These are phyloP conservation scores for Gomphus sp. DNA, from an alignment of 1,284 basidiomycete species.

Conservation along the genomic window DNA sequence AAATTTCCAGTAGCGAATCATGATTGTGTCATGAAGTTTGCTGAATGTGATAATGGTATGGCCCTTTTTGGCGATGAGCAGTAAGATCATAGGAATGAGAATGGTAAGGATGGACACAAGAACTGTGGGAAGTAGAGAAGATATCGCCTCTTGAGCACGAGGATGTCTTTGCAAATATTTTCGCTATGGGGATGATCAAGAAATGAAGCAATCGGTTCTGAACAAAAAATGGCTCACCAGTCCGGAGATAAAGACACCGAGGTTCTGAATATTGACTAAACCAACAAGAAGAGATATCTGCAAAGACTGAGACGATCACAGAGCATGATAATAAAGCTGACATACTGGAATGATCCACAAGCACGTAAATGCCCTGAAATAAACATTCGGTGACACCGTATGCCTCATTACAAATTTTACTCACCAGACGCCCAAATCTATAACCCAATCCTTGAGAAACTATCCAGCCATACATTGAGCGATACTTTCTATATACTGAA, in stretches of 20 bases:
- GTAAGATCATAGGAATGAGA: slow-evolving; percentile 69
- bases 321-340: background rate
- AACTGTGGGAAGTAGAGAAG: slow-evolving; percentile 74
- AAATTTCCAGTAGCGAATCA: slow-evolving; percentile 87
- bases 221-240: slow-evolving; percentile 35
- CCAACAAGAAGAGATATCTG: slow-evolving; percentile 63
- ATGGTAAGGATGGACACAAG: slow-evolving; percentile 72
- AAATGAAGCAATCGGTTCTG: background rate
- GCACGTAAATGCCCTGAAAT: slow-evolving; percentile 70
- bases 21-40: slow-evolving; percentile 77
- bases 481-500: background rate
- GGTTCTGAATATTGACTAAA: slow-evolving; percentile 72
- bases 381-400: background rate
- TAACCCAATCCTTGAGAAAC: slow-evolving; percentile 77
- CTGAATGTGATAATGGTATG: slow-evolving; percentile 81
- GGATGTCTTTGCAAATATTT: slow-evolving; percentile 53
- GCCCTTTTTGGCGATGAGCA: slow-evolving; percentile 81
- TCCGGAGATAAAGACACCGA: slow-evolving; percentile 61
- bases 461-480: slow-evolving; percentile 18
- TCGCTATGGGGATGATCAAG: slow-evolving; percentile 27
- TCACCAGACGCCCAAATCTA: slow-evolving; percentile 66
- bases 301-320: background rate
- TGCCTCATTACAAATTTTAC: slow-evolving; percentile 11
- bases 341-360: slow-evolving; percentile 68
- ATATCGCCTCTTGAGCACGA: slow-evolving; percentile 63